phyloP scores from a whole-genome alignment of 345 rosid genomes.

The Toxicodendron radicans region DNA sequence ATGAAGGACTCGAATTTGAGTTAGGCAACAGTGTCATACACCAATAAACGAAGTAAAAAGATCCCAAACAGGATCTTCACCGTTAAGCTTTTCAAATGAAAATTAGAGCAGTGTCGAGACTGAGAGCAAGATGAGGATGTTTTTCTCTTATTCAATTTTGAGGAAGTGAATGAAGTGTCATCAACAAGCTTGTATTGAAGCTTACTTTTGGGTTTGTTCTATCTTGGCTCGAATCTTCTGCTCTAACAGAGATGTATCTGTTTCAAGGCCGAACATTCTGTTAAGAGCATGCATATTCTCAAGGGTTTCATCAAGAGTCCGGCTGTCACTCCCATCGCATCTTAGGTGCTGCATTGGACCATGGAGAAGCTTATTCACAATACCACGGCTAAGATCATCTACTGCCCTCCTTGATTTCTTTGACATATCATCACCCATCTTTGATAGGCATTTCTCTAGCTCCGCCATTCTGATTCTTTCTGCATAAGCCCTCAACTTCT shows the following conservation, averaged over 20 bases:
- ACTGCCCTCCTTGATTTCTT: constrained; percentile 83
- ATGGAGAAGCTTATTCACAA: constrained; percentile 90
- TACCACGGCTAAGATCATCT: constrained; percentile 89
- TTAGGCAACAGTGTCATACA: constrained; percentile 24
- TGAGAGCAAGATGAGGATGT: constrained; percentile 19
- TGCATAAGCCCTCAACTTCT: constrained; percentile 89
- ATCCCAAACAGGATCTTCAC: constrained; percentile 15
- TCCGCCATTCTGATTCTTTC: constrained; percentile 82
- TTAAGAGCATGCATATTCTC: constrained; percentile 99
- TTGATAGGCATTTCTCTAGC: constrained; percentile 86
- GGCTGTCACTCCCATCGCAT: constrained; percentile 81
- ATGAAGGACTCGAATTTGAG: constrained; percentile 13
- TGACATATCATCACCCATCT: constrained; percentile 89
- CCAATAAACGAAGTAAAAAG: constrained; percentile 28
- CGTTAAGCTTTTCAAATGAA: constrained; percentile 11
- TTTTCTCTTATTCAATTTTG: constrained; percentile 26
- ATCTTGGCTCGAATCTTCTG: constrained; percentile 82
- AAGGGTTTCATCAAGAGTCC: constrained; percentile 77
- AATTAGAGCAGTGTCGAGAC: not conserved
- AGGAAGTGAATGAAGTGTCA: constrained; percentile 6
- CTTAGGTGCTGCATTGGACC: constrained; percentile 99
- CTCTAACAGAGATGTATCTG: constrained; percentile 68
- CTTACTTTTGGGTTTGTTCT: constrained; percentile 53
- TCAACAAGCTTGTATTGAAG: not conserved
- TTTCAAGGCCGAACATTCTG: constrained; percentile 88